phyloP scores from a whole-genome alignment of 2,329 filamentous ascomycete species.

The Capronia americana region DNA sequence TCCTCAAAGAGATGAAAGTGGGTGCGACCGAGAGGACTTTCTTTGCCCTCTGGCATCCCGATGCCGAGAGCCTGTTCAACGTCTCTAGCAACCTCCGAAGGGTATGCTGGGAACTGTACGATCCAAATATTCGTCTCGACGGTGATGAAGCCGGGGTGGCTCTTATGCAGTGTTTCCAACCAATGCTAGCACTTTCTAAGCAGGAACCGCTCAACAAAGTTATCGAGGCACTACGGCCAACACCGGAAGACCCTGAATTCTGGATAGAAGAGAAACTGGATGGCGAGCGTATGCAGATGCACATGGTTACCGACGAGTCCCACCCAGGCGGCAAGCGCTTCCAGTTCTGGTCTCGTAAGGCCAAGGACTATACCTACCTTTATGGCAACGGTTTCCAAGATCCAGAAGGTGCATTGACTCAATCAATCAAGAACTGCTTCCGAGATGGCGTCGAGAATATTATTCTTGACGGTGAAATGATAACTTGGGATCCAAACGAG shows the following conservation, averaged over 20 bases:
- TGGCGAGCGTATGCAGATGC: conserved; percentile 95
- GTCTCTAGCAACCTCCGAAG: conserved; percentile 87
- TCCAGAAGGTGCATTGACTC: conserved; percentile 76
- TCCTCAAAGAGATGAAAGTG: conserved; percentile 78
- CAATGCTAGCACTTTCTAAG: conserved; percentile 84
- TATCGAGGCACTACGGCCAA: conserved; percentile 70
- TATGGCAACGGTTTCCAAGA: conserved; percentile 82
- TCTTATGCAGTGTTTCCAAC: conserved; percentile 95
- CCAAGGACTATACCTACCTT: conserved; percentile 93
- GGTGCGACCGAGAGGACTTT: conserved; percentile 87
- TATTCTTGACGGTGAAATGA: conserved; percentile 97
- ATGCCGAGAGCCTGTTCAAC: conserved; percentile 79
- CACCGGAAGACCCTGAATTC: conserved; percentile 75
- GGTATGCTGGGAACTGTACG: conserved; percentile 91
- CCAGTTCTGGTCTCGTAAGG: conserved; percentile 92
- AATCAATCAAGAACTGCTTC: conserved; percentile 80
- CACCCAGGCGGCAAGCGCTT: conserved; percentile 75
- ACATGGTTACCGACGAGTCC: conserved; percentile 76
- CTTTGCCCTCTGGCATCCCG: conserved; percentile 80
- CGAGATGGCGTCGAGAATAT: conserved; percentile 77
- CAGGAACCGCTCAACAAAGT: conserved; percentile 56
- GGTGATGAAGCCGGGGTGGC: conserved; percentile 75
- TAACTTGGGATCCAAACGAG: conserved; percentile 89
- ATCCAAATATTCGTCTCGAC: conserved; percentile 74
- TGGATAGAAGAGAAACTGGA: conserved; percentile 99